A percentile compares a stretch with the other conserved stretches of the same genome.
Conservation (phyloP, 2,329 filamentous ascomycete species). For the Elsinoe perseae region DNA sequence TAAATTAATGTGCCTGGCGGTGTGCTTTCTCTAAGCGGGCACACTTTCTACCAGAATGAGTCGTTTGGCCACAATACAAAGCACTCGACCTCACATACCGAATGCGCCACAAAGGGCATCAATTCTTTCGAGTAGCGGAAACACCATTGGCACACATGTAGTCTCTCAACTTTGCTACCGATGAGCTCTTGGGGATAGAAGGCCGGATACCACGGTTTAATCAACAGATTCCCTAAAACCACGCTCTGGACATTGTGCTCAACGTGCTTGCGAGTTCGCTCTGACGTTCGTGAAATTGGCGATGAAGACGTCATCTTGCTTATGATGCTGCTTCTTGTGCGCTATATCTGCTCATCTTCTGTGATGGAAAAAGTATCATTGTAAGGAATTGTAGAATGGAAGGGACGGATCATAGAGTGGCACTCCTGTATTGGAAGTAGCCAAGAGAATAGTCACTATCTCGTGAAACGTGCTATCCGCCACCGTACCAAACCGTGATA, state of each 20-base stretch:
- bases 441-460: neutral
- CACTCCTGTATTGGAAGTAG: neutral
- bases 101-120: slow-evolving; percentile 37
- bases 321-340: neutral
- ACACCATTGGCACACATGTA: slow-evolving; percentile 87
- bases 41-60: slow-evolving; percentile 36
- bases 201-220: slow-evolving; percentile 87
- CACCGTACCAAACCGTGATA: neutral
- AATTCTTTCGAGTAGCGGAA: slow-evolving; percentile 75
- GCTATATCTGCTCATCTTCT: neutral
- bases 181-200: slow-evolving; percentile 67
- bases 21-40: slow-evolving; percentile 33
- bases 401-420: too few relatives aligned
- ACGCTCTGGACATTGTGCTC: slow-evolving; percentile 79
- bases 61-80: neutral
- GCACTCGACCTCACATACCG: slow-evolving; percentile 15
- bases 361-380: neutral
- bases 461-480: slow-evolving; percentile 2
- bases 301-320: slow-evolving; percentile 14
- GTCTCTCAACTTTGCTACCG: slow-evolving; percentile 39
- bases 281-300: slow-evolving; percentile 12
- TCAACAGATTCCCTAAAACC: slow-evolving; percentile 72
- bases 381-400: neutral
- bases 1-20: slow-evolving; percentile 71
- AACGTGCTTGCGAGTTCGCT: slow-evolving; percentile 14